phyloP scores from a whole-genome alignment of 805 yeast genomes.

The Saccharomycopsis synnaedendra region DNA sequence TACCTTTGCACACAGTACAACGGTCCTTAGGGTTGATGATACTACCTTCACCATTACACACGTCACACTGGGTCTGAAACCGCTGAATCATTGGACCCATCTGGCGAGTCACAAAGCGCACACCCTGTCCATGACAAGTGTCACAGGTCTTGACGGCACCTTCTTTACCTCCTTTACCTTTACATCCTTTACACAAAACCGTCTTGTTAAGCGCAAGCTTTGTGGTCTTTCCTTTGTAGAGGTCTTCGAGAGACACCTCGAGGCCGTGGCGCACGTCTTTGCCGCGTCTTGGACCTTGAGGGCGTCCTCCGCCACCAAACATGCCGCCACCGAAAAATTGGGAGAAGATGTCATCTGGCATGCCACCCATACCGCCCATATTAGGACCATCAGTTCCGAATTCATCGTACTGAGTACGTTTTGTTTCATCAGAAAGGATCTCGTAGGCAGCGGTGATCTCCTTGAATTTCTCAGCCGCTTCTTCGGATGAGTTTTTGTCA shows the following conservation, averaged over 20 bases:
- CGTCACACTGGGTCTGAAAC: slow-evolving; percentile 90
- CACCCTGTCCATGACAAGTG: slow-evolving; percentile 85
- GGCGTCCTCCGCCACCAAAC: slow-evolving; percentile 44
- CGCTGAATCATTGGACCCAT: slow-evolving; percentile 99
- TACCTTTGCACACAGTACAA: slow-evolving; percentile 81
- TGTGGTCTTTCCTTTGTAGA: slow-evolving; percentile 87
- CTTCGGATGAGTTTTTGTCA: slow-evolving; percentile 74
- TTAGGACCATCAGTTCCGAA: slow-evolving; percentile 88
- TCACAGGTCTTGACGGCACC: slow-evolving; percentile 82
- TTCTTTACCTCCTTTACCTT: slow-evolving; percentile 93
- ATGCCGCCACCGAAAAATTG: slow-evolving; percentile 64
- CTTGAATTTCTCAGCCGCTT: slow-evolving; percentile 92
- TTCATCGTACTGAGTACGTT: slow-evolving; percentile 80
- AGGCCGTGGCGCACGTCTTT: slow-evolving; percentile 86
- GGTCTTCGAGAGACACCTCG: slow-evolving; percentile 79
- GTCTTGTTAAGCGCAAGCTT: slow-evolving; percentile 93
- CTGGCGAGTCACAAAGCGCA: slow-evolving; percentile 86
- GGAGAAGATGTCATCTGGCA: slow-evolving; percentile 64
- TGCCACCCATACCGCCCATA: slow-evolving; percentile 63
- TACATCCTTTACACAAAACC: slow-evolving; percentile 75
- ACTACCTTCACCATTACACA: slow-evolving; percentile 88
- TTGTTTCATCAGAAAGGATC: slow-evolving; percentile 74
- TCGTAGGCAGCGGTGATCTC: slow-evolving; percentile 85
- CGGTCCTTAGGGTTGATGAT: slow-evolving; percentile 77
- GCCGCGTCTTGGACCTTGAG: slow-evolving; percentile 80